These are phyloP conservation scores for Mycena floridula DNA, from an alignment of 768 basidiomycete genomes.

Conservation along the genomic window DNA sequence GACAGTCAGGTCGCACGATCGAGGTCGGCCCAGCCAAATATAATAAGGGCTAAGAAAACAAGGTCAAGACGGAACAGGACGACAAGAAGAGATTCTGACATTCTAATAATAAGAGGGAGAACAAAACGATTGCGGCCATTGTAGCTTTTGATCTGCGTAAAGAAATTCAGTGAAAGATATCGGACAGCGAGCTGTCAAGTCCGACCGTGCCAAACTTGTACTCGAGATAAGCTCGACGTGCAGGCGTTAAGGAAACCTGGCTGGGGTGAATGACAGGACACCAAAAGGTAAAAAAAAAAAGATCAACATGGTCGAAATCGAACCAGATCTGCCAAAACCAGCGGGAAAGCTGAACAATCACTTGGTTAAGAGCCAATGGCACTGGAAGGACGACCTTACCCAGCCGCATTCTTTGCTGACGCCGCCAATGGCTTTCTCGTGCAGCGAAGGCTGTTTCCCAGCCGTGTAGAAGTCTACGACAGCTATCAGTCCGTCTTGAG, in stretches of 20 bases:
- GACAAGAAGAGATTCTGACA: constrained; percentile 25
- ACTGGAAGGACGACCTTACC: too few relatives aligned
- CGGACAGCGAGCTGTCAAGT: constrained; percentile 4
- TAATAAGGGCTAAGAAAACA: constrained; percentile 49
- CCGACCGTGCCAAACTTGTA: constrained; percentile 70
- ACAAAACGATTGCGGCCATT: constrained; percentile 71
- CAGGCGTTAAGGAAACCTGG: constrained; percentile 47
- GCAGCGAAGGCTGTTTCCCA: constrained; percentile 44
- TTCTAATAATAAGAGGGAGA: constrained; percentile 59
- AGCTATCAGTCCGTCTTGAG: constrained; percentile 50
- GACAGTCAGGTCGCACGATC: constrained; percentile 53
- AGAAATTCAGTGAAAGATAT: background rate
- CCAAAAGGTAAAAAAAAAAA: constrained; percentile 7
- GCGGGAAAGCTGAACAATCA: too few relatives aligned
- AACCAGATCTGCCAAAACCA: constrained; percentile 81
- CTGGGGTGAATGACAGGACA: background rate
- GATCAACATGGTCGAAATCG: constrained; percentile 41
- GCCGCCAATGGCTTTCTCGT: constrained; percentile 60
- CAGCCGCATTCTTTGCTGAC: constrained; percentile 55
- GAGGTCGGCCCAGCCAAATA: constrained; percentile 69
- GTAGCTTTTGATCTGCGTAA: constrained; percentile 48
- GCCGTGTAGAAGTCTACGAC: constrained; percentile 76
- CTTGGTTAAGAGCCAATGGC: too few relatives aligned
- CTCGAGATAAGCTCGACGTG: constrained; percentile 67
- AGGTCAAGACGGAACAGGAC: background rate